Percentiles rank a stretch among this genome's conserved stretches.
Conservation (phyloP, 176 grass and related monocot genomes). For the Tillandsia leiboldiana region DNA sequence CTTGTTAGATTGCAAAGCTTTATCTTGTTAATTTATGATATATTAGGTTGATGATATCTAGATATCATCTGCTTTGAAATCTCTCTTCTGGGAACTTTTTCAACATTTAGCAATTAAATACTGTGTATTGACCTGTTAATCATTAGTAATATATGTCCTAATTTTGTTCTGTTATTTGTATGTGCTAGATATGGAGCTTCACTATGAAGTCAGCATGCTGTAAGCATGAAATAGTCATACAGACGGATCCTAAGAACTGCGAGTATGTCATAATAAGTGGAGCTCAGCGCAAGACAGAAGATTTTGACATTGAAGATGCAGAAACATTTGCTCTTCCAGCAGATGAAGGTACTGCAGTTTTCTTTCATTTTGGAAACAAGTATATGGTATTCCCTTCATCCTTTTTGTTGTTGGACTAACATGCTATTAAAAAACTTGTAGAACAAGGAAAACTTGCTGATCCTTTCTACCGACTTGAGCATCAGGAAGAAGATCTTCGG, state of each 20-base stretch:
- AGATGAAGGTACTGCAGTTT: conserved; percentile 55
- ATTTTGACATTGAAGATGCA: conserved; percentile 87
- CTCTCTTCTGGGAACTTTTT: no score
- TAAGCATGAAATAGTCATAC: conserved; percentile 83
- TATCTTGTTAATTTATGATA: background rate
- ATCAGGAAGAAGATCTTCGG: conserved; percentile 77
- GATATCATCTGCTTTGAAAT: no score
- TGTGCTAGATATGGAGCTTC: conserved; percentile 88
- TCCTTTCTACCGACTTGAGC: conserved; percentile 92
- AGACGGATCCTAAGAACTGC: conserved; percentile 93
- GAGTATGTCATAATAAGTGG: conserved; percentile 87
- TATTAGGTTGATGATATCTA: background rate
- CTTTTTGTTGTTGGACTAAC: conserved; percentile 2
- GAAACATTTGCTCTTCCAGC: conserved; percentile 80
- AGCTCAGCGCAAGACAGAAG: conserved; percentile 79
- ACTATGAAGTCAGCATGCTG: conserved; percentile 97
- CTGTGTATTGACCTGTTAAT: background rate
- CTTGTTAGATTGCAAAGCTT: background rate
- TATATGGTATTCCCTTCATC: background rate
- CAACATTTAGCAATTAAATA: no score
- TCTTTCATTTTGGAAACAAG: background rate
- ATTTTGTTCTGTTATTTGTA: background rate
- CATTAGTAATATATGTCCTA: background rate
- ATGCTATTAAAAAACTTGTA: conserved; percentile 27
- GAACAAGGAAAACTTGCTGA: conserved; percentile 86